Evolutionary conservation across 1,284 basidiomycete species (phyloP).

Genomic region (Puccinia hordei): DNA sequence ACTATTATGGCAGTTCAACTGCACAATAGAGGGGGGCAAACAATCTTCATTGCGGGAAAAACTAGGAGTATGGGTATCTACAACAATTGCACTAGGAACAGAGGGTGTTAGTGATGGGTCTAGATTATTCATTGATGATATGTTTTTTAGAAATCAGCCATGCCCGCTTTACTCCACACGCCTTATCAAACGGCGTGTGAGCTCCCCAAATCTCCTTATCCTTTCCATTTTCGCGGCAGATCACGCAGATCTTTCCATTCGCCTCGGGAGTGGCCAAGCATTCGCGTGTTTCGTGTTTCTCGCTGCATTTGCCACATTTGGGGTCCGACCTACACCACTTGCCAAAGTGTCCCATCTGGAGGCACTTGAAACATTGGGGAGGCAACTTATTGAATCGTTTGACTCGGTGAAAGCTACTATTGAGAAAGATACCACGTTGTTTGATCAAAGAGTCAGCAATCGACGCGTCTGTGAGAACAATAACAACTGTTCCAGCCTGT

Average conservation of each 20-base stretch:
- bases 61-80: not conserved
- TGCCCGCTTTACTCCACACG: not conserved
- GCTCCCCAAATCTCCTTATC: not conserved
- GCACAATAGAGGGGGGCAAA: not conserved
- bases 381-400: not conserved
- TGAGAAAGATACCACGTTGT: not conserved
- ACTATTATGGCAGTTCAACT: not conserved
- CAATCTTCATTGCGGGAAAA: not conserved
- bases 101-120: not conserved
- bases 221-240: not conserved
- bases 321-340: not conserved
- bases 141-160: not conserved
- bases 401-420: not conserved
- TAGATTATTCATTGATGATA: not conserved
- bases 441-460: not conserved
- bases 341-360: conserved; percentile 10
- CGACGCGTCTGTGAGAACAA: not conserved
- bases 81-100: not conserved
- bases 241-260: not conserved
- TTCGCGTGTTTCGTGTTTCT: not conserved
- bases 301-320: conserved; percentile 1
- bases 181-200: not conserved
- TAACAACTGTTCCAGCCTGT: not conserved
- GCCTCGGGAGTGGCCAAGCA: not conserved
- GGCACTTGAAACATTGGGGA: conserved; percentile 20